Conservation (phyloP, 1,139 yeast genomes). For the Hanseniaspora uvarum region DNA sequence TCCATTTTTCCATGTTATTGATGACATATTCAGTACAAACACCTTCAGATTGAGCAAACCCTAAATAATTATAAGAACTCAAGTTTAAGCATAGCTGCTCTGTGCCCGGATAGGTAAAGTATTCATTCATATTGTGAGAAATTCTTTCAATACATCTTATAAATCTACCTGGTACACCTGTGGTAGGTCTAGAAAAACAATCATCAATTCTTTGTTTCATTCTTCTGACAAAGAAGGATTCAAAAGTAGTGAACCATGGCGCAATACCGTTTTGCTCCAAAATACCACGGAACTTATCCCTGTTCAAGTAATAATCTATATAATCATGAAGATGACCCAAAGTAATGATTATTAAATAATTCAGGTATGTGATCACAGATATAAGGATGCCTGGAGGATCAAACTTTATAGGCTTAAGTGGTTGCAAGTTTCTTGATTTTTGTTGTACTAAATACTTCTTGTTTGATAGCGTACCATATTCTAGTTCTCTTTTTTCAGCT, state of each 20-base stretch:
- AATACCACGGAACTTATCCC: constrained; percentile 53
- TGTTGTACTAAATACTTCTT: constrained; percentile 48
- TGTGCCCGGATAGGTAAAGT: constrained; percentile 62
- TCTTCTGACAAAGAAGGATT: constrained; percentile 84
- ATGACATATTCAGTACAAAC: constrained; percentile 76
- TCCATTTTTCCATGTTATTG: constrained; percentile 52
- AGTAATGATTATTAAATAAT: constrained; percentile 70
- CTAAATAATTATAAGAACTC: constrained; percentile 85
- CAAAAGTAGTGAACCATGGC: constrained; percentile 91
- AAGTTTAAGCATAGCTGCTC: constrained; percentile 71
- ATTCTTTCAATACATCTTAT: constrained; percentile 71
- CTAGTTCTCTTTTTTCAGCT: constrained; percentile 50
- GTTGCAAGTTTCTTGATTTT: constrained; percentile 41
- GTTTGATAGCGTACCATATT: constrained; percentile 53
- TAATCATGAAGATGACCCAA: constrained; percentile 87
- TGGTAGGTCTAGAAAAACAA: constrained; percentile 89
- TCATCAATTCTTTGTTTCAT: constrained; percentile 84
- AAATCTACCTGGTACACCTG: constrained; percentile 93
- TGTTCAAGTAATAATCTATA: constrained; percentile 64
- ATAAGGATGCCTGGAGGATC: constrained; percentile 85
- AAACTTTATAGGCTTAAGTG: constrained; percentile 45
- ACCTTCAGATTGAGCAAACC: constrained; percentile 94
- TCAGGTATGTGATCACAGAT: constrained; percentile 69
- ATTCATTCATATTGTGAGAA: constrained; percentile 48
- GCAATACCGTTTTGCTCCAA: constrained; percentile 83